Conservation (phyloP, 768 basidiomycete species). For the Termitomyces sp. region DNA sequence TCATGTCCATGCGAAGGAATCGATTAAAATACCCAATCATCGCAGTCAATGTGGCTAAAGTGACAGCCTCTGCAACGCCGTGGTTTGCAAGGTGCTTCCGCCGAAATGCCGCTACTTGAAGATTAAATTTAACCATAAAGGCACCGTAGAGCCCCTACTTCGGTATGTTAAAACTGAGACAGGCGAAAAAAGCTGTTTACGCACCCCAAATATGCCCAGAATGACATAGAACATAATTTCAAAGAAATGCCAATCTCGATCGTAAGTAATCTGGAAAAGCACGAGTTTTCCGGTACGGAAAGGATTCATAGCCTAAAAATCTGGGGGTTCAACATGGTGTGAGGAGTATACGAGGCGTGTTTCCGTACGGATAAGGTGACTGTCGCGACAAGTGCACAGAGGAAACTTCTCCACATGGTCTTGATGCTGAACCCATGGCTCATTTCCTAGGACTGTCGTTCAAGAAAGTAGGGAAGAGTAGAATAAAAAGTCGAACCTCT, state of each 20-base stretch:
- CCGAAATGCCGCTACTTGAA: constrained; percentile 92
- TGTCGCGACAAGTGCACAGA: constrained; percentile 95
- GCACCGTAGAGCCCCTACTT: constrained; percentile 92
- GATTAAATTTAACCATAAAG: constrained; percentile 94
- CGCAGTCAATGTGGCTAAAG: constrained; percentile 83
- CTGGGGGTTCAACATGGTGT: constrained; percentile 2
- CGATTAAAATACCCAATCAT: constrained; percentile 92
- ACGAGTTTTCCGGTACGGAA: constrained; percentile 98
- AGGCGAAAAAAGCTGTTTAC: constrained; percentile 18
- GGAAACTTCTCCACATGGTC: constrained; percentile 98
- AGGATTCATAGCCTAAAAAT: constrained; percentile 87
- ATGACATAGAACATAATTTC: constrained; percentile 96
- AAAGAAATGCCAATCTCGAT: constrained; percentile 98
- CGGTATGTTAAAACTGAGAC: constrained; percentile 4
- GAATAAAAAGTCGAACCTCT: constrained; percentile 49
- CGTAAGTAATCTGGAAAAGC: constrained; percentile 96
- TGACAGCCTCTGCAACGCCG: constrained; percentile 85
- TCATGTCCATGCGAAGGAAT: constrained; percentile 96
- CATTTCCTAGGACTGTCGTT: constrained; percentile 72
- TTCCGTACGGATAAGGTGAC: constrained; percentile 86
- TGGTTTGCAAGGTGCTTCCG: constrained; percentile 82
- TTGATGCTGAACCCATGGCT: constrained; percentile 94
- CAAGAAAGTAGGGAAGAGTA: background rate
- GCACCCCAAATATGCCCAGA: constrained; percentile 91
- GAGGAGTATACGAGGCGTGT: constrained; percentile 2